Evolutionary conservation across 208 protist genomes (phyloP).

Genomic region (Trypanosoma cruzi): DNA sequence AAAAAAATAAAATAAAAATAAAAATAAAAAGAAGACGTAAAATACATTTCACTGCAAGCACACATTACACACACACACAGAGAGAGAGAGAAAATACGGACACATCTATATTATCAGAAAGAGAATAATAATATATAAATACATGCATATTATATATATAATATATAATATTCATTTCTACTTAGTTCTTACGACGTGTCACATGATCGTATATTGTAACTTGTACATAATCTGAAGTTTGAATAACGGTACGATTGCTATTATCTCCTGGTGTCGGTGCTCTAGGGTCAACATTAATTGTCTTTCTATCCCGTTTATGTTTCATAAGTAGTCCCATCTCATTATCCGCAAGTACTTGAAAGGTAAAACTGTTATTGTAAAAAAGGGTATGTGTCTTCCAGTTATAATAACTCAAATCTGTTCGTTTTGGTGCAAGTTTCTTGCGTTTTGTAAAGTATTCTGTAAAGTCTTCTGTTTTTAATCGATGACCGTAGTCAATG

Average conservation of each 20-base stretch:
- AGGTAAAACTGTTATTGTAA: conserved; percentile 95
- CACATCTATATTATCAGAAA: background rate
- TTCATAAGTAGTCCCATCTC: conserved; percentile 97
- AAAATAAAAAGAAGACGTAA: too few relatives aligned
- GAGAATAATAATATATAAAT: too few relatives aligned
- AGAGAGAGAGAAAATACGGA: conserved; percentile 14
- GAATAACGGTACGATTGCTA: conserved; percentile 91
- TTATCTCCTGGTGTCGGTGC: conserved; percentile 92
- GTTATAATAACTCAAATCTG: conserved; percentile 98
- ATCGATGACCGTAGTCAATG: conserved; percentile 97
- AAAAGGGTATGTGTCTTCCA: conserved; percentile 97
- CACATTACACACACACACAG: conserved; percentile 17
- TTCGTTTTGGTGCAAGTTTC: conserved; percentile 93
- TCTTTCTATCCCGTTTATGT: conserved; percentile 98
- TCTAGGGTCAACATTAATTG: conserved; percentile 97
- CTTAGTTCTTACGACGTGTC: conserved; percentile 89
- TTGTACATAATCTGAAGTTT: conserved; percentile 96
- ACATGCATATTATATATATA: background rate
- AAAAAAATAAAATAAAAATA: too few relatives aligned
- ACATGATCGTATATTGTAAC: conserved; percentile 94
- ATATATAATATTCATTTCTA: background rate
- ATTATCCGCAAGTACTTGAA: conserved; percentile 97
- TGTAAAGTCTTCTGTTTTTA: conserved; percentile 95
- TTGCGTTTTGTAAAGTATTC: conserved; percentile 92
- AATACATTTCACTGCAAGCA: too few relatives aligned